A percentile compares a stretch with the other conserved stretches of the same genome.
phyloP scores from a whole-genome alignment of 768 basidiomycete genomes.

The Rhizopogon vinicolor region DNA sequence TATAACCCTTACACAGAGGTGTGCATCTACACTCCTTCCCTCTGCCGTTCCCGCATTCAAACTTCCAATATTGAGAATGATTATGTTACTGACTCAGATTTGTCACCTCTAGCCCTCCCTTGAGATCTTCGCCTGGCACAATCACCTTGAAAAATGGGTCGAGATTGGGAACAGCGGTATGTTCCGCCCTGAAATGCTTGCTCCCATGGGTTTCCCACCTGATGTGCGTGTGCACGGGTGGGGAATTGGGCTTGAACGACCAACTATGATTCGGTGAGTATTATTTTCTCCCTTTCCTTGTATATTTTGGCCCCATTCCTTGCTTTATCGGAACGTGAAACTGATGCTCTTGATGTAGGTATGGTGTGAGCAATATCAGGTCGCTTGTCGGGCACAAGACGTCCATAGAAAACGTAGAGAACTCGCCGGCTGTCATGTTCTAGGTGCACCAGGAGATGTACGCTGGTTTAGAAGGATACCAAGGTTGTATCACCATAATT shows the following conservation, averaged over 20 bases:
- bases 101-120: slow-evolving; percentile 67
- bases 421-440: slow-evolving; percentile 87
- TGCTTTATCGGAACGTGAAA: neutral
- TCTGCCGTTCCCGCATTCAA: neutral
- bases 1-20: slow-evolving; percentile 99
- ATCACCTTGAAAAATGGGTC: slow-evolving; percentile 89
- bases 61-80: neutral
- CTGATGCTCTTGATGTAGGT: slow-evolving; percentile 41
- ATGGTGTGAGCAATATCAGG: slow-evolving; percentile 96
- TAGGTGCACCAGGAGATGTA: slow-evolving; percentile 29
- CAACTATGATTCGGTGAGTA: slow-evolving; percentile 95
- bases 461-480: slow-evolving; percentile 4
- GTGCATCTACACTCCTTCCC: slow-evolving; percentile 2
- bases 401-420: slow-evolving; percentile 83
- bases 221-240: slow-evolving; percentile 97
- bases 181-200: slow-evolving; percentile 99
- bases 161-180: slow-evolving; percentile 99
- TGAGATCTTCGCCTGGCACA: slow-evolving; percentile 98
- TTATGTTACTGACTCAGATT: neutral
- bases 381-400: slow-evolving; percentile 98
- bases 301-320: neutral
- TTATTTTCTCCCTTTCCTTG: neutral
- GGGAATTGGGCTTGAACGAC: slow-evolving; percentile 91
- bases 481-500: neutral
- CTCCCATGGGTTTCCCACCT: slow-evolving; percentile 97